Conservation (phyloP, 805 yeast genomes). For the Saitoella complicata region DNA sequence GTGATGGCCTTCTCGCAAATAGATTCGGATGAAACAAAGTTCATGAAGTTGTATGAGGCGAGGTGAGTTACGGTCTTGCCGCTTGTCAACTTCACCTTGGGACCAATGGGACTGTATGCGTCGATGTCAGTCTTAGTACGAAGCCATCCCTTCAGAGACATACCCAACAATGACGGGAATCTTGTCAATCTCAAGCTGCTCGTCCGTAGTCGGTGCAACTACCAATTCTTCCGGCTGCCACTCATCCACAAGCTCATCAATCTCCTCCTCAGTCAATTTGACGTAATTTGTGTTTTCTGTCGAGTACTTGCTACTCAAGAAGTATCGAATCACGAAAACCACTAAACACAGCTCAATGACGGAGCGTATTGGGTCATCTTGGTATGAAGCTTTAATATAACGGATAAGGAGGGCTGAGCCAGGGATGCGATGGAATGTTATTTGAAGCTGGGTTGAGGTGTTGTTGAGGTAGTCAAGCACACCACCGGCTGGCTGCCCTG, state of each 20-base stretch:
- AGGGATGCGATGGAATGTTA: conserved; percentile 17
- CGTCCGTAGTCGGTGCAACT: conserved; percentile 30
- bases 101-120: conserved; percentile 5
- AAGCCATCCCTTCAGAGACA: background rate
- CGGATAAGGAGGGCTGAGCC: conserved; percentile 28
- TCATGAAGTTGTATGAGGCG: conserved; percentile 48
- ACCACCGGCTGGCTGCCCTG: no score
- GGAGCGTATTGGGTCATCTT: conserved; percentile 86
- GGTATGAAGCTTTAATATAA: conserved; percentile 73
- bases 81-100: conserved; percentile 9
- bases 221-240: conserved; percentile 88
- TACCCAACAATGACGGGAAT: conserved; percentile 47
- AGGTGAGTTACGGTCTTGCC: conserved; percentile 13
- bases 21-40: conserved; percentile 33
- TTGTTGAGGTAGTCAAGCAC: no score
- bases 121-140: background rate
- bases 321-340: conserved; percentile 70
- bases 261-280: conserved; percentile 34
- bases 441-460: no score
- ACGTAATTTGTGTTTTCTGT: conserved; percentile 59
- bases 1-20: conserved; percentile 39
- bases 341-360: conserved; percentile 61
- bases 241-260: conserved; percentile 69
- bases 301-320: conserved; percentile 59
- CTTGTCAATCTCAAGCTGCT: conserved; percentile 44